Conservation (phyloP, 768 basidiomycete genomes). For the Phanerodontia chrysosporium region DNA sequence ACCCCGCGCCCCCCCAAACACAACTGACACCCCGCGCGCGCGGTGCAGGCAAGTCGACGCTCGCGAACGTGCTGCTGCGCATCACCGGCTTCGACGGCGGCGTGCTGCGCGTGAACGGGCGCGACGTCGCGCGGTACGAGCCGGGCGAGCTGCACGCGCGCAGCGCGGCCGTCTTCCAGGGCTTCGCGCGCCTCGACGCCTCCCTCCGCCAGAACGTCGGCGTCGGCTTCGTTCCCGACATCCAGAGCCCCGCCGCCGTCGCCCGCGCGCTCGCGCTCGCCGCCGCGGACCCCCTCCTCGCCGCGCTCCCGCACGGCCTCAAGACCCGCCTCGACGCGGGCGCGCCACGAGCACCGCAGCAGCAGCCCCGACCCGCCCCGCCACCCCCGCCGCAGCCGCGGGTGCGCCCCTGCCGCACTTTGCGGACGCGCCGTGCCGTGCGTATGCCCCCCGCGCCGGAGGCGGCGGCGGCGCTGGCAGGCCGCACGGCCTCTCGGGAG, state of each 20-base stretch:
- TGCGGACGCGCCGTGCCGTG: constrained; percentile 28
- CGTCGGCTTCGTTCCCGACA: constrained; percentile 66
- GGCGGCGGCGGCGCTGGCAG: constrained; percentile 30
- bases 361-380: too few relatives aligned
- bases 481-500: constrained; percentile 75
- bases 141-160: constrained; percentile 72
- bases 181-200: constrained; percentile 75
- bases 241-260: constrained; percentile 54
- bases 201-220: constrained; percentile 83
- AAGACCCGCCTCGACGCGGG: constrained; percentile 67
- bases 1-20: not conserved
- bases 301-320: constrained; percentile 65
- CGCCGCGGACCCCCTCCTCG: constrained; percentile 63
- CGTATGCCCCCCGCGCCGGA: too few relatives aligned
- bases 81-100: constrained; percentile 75
- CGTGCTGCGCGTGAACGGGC: constrained; percentile 61
- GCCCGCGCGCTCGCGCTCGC: constrained; percentile 65
- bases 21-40: not conserved
- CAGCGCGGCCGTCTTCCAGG: constrained; percentile 80
- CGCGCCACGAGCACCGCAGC: too few relatives aligned
- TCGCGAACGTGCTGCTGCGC: constrained; percentile 77
- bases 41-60: constrained; percentile 81
- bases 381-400: constrained; percentile 42
- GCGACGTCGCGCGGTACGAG: constrained; percentile 59
- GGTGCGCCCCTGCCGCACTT: constrained; percentile 19